Percentiles rank a stretch among this genome's conserved stretches.
Conservation (phyloP, 2,329 filamentous ascomycete genomes). For the Fusarium sp. region DNA sequence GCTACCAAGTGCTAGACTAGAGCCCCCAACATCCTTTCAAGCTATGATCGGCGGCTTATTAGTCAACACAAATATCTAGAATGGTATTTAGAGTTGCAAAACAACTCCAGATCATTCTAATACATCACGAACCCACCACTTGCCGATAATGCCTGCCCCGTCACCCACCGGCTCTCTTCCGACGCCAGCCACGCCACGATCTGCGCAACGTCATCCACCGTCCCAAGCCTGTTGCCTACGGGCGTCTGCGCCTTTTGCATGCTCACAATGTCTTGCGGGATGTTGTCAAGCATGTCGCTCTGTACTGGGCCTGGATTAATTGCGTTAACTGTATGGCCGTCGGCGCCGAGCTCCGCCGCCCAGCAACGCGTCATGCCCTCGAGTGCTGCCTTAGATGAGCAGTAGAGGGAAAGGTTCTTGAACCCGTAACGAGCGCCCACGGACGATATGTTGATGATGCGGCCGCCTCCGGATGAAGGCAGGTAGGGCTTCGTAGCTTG, state of each 20-base stretch:
- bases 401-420: conserved; percentile 30
- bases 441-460: conserved; percentile 34
- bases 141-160: conserved; percentile 70
- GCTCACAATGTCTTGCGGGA: conserved; percentile 25
- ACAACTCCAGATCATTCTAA: neutral
- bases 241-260: conserved; percentile 59
- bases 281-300: conserved; percentile 70
- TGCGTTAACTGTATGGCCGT: conserved; percentile 73
- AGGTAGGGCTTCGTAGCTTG: conserved; percentile 23
- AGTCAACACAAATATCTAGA: too few relatives aligned
- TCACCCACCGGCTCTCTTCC: conserved; percentile 64
- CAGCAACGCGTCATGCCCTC: conserved; percentile 67
- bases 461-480: conserved; percentile 3
- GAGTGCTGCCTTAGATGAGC: conserved; percentile 34
- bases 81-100: too few relatives aligned
- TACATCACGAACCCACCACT: conserved; percentile 58
- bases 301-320: conserved; percentile 73
- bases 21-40: too few relatives aligned
- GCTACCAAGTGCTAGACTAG: too few relatives aligned
- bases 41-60: too few relatives aligned
- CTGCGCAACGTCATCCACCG: conserved; percentile 67
- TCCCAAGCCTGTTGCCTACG: conserved; percentile 66
- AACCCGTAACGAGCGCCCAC: conserved; percentile 29
- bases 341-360: conserved; percentile 64
- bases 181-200: conserved; percentile 71